A percentile compares a stretch with the other conserved stretches of the same genome.
These are phyloP conservation scores for Aspergillus ostianus DNA, from an alignment of 495 filamentous ascomycete species.

Conservation along the genomic window DNA sequence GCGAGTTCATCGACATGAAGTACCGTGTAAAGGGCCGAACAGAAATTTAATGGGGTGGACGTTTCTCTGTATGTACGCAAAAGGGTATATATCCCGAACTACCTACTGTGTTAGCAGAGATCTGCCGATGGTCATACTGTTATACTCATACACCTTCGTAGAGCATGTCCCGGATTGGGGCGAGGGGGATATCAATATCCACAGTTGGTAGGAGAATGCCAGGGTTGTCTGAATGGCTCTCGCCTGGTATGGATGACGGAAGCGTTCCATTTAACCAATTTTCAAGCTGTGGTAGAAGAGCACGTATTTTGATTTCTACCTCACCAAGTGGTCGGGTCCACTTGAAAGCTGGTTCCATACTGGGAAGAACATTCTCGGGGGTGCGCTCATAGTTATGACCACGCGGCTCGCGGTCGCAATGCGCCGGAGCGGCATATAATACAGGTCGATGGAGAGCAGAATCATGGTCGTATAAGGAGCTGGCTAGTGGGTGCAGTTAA, in stretches of 20 bases:
- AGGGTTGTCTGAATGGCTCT: neutral
- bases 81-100: constrained; percentile 2
- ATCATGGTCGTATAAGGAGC: neutral
- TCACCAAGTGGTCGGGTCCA: neutral
- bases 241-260: neutral
- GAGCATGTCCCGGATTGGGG: neutral
- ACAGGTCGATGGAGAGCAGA: constrained; percentile 1
- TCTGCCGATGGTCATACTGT: neutral
- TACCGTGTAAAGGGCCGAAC: neutral
- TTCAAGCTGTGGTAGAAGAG: constrained; percentile 1
- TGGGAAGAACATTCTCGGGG: constrained; percentile 1
- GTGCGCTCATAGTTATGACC: constrained; percentile 5
- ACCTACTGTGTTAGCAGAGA: neutral
- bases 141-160: constrained; percentile 4
- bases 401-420: constrained; percentile 6
- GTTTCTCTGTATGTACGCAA: constrained; percentile 1
- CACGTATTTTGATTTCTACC: constrained; percentile 2
- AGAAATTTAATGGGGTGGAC: constrained; percentile 1
- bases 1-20: neutral
- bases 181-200: constrained; percentile 3
- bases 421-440: constrained; percentile 1
- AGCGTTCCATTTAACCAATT: constrained; percentile 4
- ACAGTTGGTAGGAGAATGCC: constrained; percentile 3
- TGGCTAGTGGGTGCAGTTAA: too few relatives aligned
- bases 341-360: constrained; percentile 1